phyloP scores from a whole-genome alignment of 345 rosid genomes.

The Populus tremula region DNA sequence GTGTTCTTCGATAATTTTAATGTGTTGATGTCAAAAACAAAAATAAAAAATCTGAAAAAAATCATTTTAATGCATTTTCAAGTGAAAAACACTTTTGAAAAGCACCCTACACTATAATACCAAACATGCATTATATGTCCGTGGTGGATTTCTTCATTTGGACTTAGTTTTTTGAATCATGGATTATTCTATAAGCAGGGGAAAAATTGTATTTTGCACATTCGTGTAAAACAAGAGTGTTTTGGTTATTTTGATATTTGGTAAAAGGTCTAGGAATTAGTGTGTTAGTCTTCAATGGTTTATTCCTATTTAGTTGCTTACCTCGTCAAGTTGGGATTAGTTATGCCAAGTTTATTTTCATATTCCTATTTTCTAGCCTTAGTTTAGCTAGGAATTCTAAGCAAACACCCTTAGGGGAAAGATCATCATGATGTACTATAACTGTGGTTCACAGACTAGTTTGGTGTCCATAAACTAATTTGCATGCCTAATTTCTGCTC shows the following conservation, averaged over 20 bases:
- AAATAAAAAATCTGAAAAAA: too few species aligned
- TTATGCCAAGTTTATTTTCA: neutral
- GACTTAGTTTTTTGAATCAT: neutral
- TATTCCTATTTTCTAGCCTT: neutral
- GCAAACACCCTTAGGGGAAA: neutral
- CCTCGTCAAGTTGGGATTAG: neutral
- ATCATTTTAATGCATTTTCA: too few species aligned
- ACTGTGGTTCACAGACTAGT: neutral
- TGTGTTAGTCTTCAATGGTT: neutral
- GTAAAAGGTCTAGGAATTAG: neutral
- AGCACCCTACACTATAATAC: too few species aligned
- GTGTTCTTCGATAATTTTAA: too few species aligned
- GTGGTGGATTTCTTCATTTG: neutral
- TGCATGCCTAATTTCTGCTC: neutral
- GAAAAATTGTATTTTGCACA: neutral
- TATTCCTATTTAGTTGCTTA: neutral
- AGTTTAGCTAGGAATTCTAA: neutral
- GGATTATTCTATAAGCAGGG: neutral
- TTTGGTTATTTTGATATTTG: neutral
- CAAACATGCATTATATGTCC: too few species aligned
- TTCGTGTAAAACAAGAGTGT: neutral
- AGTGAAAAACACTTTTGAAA: too few species aligned
- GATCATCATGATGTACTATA: neutral
- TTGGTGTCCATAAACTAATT: neutral
- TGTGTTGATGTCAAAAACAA: too few species aligned